These are phyloP conservation scores for Phytopythium sindhum DNA, from an alignment of 352 stramenopile species.

Conservation along the genomic window DNA sequence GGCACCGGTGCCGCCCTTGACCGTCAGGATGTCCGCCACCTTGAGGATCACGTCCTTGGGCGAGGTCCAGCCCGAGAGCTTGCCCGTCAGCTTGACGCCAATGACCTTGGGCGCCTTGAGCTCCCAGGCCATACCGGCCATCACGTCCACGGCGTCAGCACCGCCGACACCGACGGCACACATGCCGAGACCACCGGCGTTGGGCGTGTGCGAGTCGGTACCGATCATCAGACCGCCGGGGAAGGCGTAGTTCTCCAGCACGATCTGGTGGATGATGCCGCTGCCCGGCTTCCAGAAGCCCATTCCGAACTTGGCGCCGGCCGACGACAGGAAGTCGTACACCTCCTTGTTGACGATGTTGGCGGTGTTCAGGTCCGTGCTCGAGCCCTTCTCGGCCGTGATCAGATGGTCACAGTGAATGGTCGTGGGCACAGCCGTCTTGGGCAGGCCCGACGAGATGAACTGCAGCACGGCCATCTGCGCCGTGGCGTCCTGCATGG, in stretches of 20 bases:
- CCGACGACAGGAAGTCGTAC: conserved; percentile 91
- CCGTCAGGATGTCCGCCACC: conserved; percentile 91
- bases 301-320: conserved; percentile 92
- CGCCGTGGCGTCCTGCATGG: conserved; percentile 93
- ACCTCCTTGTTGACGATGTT: conserved; percentile 91
- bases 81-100: conserved; percentile 92
- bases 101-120: conserved; percentile 95
- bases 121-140: conserved; percentile 93
- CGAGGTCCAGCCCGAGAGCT: conserved; percentile 91
- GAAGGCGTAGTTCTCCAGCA: conserved; percentile 95
- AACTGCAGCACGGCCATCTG: conserved; percentile 96
- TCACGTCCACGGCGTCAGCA: conserved; percentile 92
- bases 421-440: conserved; percentile 90
- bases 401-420: conserved; percentile 96
- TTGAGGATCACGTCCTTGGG: conserved; percentile 95
- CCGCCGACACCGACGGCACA: conserved; percentile 91
- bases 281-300: conserved; percentile 93
- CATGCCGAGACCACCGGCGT: conserved; percentile 92
- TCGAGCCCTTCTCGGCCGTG: conserved; percentile 90
- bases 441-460: conserved; percentile 92
- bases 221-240: conserved; percentile 94
- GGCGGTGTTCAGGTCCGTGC: conserved; percentile 82
- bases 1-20: conserved; percentile 91
- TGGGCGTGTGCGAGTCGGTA: conserved; percentile 93
- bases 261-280: conserved; percentile 94